phyloP scores from a whole-genome alignment of 2,329 filamentous ascomycete genomes.

The Neofusicoccum ribis region DNA sequence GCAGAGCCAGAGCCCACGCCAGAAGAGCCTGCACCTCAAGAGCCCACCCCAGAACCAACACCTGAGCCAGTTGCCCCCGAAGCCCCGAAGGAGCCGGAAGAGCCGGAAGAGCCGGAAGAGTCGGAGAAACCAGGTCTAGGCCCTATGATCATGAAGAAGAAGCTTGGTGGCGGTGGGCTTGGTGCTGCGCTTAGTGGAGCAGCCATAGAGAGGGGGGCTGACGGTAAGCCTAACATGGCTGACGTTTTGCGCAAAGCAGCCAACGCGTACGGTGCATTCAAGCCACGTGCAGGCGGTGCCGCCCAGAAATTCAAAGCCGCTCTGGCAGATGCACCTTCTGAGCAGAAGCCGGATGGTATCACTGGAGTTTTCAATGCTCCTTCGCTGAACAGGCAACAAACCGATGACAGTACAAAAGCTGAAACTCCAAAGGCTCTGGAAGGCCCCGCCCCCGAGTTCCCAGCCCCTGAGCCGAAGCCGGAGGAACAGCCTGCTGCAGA shows the following conservation, averaged over 20 bases:
- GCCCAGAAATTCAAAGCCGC: constrained; percentile 72
- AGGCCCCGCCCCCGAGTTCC: background rate
- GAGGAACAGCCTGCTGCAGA: constrained; percentile 21
- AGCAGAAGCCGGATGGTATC: constrained; percentile 76
- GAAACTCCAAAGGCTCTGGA: constrained; percentile 24
- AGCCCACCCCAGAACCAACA: constrained; percentile 18
- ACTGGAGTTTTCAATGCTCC: constrained; percentile 85
- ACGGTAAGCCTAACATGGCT: constrained; percentile 71
- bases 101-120: constrained; percentile 42
- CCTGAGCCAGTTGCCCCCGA: constrained; percentile 14
- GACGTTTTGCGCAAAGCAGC: constrained; percentile 79
- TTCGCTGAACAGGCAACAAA: constrained; percentile 32
- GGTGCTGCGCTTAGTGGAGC: constrained; percentile 28
- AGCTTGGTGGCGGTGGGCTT: constrained; percentile 26
- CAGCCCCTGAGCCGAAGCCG: background rate
- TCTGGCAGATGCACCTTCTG: constrained; percentile 45
- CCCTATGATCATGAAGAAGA: constrained; percentile 85
- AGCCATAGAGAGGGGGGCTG: constrained; percentile 43
- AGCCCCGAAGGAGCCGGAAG: constrained; percentile 36
- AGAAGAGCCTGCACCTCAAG: constrained; percentile 7
- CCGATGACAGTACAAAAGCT: constrained; percentile 18
- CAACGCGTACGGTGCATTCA: constrained; percentile 71
- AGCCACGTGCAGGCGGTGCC: constrained; percentile 83
- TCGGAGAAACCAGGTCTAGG: constrained; percentile 72
- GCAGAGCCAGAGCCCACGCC: background rate